Evolutionary conservation across 2,329 filamentous ascomycete genomes (phyloP).

Genomic region (Monosporascus sp.): DNA sequence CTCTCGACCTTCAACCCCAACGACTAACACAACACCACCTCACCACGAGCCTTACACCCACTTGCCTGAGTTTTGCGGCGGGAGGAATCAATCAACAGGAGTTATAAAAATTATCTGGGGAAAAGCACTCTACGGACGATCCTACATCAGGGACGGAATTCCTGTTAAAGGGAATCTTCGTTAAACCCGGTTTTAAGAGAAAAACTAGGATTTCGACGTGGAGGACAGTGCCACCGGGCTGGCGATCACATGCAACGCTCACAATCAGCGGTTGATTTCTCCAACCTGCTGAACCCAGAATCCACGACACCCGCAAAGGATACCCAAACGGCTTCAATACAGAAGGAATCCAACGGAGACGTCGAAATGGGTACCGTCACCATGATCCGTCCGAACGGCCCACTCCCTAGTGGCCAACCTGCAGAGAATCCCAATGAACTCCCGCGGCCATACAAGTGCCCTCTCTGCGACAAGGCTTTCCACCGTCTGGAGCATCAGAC

Average conservation of each 20-base stretch:
- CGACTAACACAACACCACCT: constrained; percentile 4
- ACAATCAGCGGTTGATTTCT: constrained; percentile 69
- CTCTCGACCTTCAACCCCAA: constrained; percentile 3
- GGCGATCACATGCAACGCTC: constrained; percentile 69
- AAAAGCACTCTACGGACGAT: neutral
- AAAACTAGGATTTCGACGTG: constrained; percentile 9
- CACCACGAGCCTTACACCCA: neutral
- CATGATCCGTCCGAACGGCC: constrained; percentile 58
- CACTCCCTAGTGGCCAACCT: constrained; percentile 56
- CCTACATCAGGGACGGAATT: no score
- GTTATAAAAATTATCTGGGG: neutral
- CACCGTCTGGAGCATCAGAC: constrained; percentile 95
- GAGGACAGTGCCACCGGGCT: constrained; percentile 25
- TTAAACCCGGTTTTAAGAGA: neutral
- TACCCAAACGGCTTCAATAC: constrained; percentile 24
- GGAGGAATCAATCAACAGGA: neutral
- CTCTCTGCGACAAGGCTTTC: constrained; percentile 96
- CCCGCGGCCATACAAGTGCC: constrained; percentile 96
- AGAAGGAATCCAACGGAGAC: constrained; percentile 28
- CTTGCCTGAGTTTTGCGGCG: neutral
- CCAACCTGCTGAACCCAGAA: constrained; percentile 67
- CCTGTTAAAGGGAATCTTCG: no score
- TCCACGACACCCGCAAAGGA: constrained; percentile 30
- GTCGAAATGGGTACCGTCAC: constrained; percentile 51
- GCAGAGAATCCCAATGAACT: constrained; percentile 64